Percentiles rank a stretch among this genome's conserved stretches.
Conservation (phyloP, 2,329 filamentous ascomycete species). For the Aspergillus sp. region DNA sequence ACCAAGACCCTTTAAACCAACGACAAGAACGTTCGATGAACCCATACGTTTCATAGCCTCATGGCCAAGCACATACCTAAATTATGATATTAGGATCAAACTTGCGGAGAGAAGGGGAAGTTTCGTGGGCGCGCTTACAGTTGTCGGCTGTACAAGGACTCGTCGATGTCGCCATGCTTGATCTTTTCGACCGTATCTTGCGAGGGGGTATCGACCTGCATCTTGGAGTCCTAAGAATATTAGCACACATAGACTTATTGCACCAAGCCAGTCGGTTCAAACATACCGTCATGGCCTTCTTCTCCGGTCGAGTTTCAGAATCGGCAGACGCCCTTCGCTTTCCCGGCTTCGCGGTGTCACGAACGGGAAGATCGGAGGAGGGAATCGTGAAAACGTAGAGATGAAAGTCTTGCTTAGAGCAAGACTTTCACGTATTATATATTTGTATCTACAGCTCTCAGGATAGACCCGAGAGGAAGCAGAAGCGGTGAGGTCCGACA, state of each 20-base stretch:
- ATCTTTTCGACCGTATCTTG: constrained; percentile 60
- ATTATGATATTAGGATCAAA: background rate
- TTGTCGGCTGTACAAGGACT: constrained; percentile 67
- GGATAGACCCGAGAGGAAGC: constrained; percentile 26
- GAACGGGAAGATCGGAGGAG: constrained; percentile 44
- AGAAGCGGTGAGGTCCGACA: constrained; percentile 20
- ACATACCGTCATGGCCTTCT: constrained; percentile 55
- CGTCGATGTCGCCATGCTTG: constrained; percentile 66
- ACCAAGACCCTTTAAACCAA: constrained; percentile 88
- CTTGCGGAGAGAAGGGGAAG: constrained; percentile 1
- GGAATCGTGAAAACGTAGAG: constrained; percentile 40
- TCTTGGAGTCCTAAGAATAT: constrained; percentile 51
- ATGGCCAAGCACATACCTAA: constrained; percentile 67
- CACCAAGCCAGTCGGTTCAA: background rate
- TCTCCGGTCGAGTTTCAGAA: constrained; percentile 49
- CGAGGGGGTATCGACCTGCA: constrained; percentile 62
- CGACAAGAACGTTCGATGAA: constrained; percentile 88
- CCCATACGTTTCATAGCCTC: constrained; percentile 98
- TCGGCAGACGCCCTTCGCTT: constrained; percentile 54
- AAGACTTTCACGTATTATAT: constrained; percentile 42
- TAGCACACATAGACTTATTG: background rate
- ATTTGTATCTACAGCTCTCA: constrained; percentile 24
- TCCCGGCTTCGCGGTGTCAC: constrained; percentile 49
- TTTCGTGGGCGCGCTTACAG: constrained; percentile 40
- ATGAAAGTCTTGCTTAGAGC: constrained; percentile 43